phyloP scores from a whole-genome alignment of 2,329 filamentous ascomycete genomes.

The Phialophora chinensis region DNA sequence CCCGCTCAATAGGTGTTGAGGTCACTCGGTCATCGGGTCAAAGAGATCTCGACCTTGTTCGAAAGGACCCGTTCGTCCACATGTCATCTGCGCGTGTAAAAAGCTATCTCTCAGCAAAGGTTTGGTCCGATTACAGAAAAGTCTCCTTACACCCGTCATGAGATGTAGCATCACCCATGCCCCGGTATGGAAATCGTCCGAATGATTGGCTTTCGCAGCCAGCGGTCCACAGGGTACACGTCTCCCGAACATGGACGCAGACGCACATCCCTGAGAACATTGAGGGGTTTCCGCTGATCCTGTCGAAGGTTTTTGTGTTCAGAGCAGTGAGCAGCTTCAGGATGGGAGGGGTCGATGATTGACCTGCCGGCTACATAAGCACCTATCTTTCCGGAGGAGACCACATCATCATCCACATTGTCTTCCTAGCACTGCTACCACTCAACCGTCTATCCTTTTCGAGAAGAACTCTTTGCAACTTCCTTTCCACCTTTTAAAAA shows the following conservation, averaged over 20 bases:
- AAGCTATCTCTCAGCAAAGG: not conserved
- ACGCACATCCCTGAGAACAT: slow-evolving; percentile 10
- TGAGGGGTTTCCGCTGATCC: slow-evolving; percentile 39
- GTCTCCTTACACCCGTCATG: slow-evolving; percentile 38
- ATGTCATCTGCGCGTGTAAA: slow-evolving; percentile 8
- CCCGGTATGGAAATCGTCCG: not conserved
- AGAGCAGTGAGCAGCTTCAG: slow-evolving; percentile 9
- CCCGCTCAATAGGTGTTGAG: not conserved
- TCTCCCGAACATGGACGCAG: slow-evolving; percentile 15
- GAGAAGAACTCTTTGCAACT: not conserved
- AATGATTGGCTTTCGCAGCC: slow-evolving; percentile 20
- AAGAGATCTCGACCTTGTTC: slow-evolving; percentile 14
- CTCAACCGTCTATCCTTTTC: not conserved
- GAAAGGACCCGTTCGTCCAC: slow-evolving; percentile 31
- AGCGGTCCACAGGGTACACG: slow-evolving; percentile 29
- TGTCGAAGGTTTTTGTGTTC: slow-evolving; percentile 10
- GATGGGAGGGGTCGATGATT: slow-evolving; percentile 29
- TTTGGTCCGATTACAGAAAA: slow-evolving; percentile 23
- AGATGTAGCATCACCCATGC: slow-evolving; percentile 26
- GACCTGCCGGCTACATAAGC: slow-evolving; percentile 31
- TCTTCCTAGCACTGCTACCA: not conserved
- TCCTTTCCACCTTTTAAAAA: slow-evolving; percentile 5
- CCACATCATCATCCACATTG: not conserved
- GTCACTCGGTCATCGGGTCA: slow-evolving; percentile 10
- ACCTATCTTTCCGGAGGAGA: slow-evolving; percentile 5